A percentile compares a stretch with the other conserved stretches of the same genome.
These are phyloP conservation scores for Carex scoparia DNA, from an alignment of 176 grass and related monocot species.

Conservation along the genomic window DNA sequence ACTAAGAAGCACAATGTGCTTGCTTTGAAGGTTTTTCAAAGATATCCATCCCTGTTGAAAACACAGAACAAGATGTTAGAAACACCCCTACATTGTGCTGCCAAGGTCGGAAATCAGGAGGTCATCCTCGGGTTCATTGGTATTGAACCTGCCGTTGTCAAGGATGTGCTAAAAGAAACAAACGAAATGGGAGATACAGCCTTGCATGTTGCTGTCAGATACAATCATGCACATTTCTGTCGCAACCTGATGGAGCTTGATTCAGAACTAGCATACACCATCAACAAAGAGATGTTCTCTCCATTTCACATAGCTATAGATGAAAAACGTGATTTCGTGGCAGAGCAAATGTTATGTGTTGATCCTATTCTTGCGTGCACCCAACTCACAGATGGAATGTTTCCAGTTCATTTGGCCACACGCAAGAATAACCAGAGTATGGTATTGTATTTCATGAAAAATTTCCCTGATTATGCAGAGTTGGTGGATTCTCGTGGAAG, in stretches of 20 bases:
- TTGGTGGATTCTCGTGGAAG: neutral
- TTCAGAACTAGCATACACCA: neutral
- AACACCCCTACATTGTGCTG: neutral
- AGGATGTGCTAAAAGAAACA: neutral
- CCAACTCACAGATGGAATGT: too few species aligned
- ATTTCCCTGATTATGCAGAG: neutral
- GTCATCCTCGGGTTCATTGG: neutral
- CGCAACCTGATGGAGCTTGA: neutral
- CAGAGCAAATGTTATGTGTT: too few species aligned
- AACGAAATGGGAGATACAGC: constrained; percentile 1
- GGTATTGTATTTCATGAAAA: neutral
- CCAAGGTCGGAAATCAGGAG: neutral
- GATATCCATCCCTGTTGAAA: too few species aligned
- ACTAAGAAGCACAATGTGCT: too few species aligned
- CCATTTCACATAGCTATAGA: neutral
- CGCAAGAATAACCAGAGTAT: neutral
- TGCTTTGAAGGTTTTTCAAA: too few species aligned
- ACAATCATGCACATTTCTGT: neutral
- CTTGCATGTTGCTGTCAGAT: neutral
- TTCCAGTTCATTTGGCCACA: neutral
- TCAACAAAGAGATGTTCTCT: neutral
- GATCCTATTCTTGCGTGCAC: neutral
- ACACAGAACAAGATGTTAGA: too few species aligned
- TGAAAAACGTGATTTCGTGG: neutral
- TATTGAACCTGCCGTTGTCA: neutral